Percentiles rank a stretch among this genome's conserved stretches.
Evolutionary conservation across 2,329 filamentous ascomycete species (phyloP).

Genomic region (Scleromitrula shiraiana): DNA sequence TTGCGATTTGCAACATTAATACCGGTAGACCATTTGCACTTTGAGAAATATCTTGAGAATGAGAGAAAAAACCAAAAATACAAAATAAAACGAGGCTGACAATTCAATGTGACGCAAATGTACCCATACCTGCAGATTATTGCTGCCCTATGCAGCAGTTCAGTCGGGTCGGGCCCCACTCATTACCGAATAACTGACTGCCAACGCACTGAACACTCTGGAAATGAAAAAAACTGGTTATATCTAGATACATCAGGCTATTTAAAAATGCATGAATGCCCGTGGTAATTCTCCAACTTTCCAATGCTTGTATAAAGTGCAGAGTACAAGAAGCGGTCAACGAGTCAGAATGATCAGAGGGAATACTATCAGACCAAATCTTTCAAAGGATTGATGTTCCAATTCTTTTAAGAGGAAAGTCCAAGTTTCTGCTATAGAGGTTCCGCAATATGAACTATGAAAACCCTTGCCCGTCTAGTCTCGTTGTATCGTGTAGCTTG

Average conservation of each 20-base stretch:
- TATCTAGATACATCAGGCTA: neutral
- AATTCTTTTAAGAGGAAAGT: too few species aligned
- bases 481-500: too few species aligned
- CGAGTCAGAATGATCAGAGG: too few species aligned
- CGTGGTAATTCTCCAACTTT: neutral
- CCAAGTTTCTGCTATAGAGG: too few species aligned
- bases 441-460: too few species aligned
- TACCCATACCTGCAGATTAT: constrained; percentile 2
- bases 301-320: neutral
- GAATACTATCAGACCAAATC: too few species aligned
- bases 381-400: too few species aligned
- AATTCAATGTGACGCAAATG: constrained; percentile 2
- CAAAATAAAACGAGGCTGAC: constrained; percentile 8
- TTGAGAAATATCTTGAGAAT: neutral
- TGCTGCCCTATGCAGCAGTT: constrained; percentile 9
- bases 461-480: too few species aligned
- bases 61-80: neutral
- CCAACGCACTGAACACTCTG: constrained; percentile 8
- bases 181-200: constrained; percentile 5
- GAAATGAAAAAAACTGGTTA: neutral
- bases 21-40: neutral
- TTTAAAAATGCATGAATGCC: neutral
- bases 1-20: constrained; percentile 2
- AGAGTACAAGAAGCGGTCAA: neutral
- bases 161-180: constrained; percentile 5